phyloP scores from a whole-genome alignment of 768 basidiomycete species.

The Boletus subcaerulescens region DNA sequence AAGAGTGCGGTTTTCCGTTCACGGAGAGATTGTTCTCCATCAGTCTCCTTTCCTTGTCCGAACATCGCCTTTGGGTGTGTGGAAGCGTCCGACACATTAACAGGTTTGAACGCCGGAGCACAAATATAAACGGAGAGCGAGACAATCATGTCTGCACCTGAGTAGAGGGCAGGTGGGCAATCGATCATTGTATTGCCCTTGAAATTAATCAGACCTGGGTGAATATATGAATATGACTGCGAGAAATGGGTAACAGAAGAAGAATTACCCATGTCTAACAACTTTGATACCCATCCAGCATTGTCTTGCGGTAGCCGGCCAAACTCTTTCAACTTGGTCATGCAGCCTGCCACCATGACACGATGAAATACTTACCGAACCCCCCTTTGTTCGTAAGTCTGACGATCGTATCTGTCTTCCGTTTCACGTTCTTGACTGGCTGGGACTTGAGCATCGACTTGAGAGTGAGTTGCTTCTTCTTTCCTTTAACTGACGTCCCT shows the following conservation, averaged over 20 bases:
- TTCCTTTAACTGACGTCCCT: conserved; percentile 29
- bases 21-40: conserved; percentile 72
- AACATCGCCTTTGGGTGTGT: conserved; percentile 43
- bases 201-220: conserved; percentile 61
- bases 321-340: conserved; percentile 52
- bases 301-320: conserved; percentile 70
- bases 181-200: conserved; percentile 71
- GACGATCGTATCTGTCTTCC: conserved; percentile 61
- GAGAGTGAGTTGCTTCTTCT: conserved; percentile 65
- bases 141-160: conserved; percentile 76
- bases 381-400: conserved; percentile 62
- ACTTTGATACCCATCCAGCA: conserved; percentile 68
- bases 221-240: conserved; percentile 1
- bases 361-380: conserved; percentile 48
- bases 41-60: conserved; percentile 77
- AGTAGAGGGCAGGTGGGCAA: conserved; percentile 65
- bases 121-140: conserved; percentile 72
- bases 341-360: background rate
- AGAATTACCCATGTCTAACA: conserved; percentile 63
- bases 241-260: background rate
- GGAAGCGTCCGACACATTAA: conserved; percentile 33
- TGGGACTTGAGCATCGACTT: conserved; percentile 64
- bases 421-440: conserved; percentile 44
- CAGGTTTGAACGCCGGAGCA: conserved; percentile 60
- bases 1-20: conserved; percentile 76